phyloP scores from a whole-genome alignment of 192 early-diverging fungal genomes.

The Martensiomyces pterosporus region DNA sequence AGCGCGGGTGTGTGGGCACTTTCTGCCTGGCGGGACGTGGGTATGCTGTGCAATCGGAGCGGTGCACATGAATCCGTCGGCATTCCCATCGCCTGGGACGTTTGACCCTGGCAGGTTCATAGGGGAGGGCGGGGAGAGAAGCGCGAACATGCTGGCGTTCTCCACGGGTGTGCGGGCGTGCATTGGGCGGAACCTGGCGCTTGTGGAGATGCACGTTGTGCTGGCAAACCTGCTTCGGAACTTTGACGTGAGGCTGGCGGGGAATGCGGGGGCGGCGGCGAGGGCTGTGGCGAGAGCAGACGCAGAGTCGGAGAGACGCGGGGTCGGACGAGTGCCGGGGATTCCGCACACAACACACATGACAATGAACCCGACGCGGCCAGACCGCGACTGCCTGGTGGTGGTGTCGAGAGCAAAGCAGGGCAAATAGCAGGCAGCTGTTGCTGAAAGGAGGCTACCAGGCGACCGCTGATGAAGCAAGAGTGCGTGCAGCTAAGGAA shows the following conservation, averaged over 20 bases:
- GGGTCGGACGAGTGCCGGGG: slow-evolving; percentile 6
- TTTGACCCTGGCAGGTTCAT: slow-evolving; percentile 51
- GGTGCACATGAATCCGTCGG: slow-evolving; percentile 29
- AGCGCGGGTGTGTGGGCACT: slow-evolving; percentile 27
- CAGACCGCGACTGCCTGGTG: slow-evolving; percentile 40
- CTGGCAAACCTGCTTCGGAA: slow-evolving; percentile 38
- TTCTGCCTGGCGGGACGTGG: slow-evolving; percentile 44
- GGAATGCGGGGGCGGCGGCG: too few relatives aligned
- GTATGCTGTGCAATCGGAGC: slow-evolving; percentile 29
- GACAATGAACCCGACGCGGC: slow-evolving; percentile 32
- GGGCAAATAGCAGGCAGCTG: too few relatives aligned
- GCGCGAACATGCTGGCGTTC: slow-evolving; percentile 40
- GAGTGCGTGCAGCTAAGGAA: too few relatives aligned
- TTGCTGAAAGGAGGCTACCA: too few relatives aligned
- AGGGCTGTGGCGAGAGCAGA: too few relatives aligned
- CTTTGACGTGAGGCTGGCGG: slow-evolving; percentile 22
- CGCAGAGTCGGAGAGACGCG: too few relatives aligned
- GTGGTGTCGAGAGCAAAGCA: too few relatives aligned
- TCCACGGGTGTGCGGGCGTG: slow-evolving; percentile 53
- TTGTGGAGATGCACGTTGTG: slow-evolving; percentile 48
- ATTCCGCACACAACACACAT: slow-evolving; percentile 30
- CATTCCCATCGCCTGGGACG: slow-evolving; percentile 5
- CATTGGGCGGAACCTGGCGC: slow-evolving; percentile 49
- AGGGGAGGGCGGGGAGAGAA: not conserved
- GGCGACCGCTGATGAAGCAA: too few relatives aligned